These are phyloP conservation scores for Hansenula sp. DNA, from an alignment of 1,139 yeast genomes.

Conservation along the genomic window DNA sequence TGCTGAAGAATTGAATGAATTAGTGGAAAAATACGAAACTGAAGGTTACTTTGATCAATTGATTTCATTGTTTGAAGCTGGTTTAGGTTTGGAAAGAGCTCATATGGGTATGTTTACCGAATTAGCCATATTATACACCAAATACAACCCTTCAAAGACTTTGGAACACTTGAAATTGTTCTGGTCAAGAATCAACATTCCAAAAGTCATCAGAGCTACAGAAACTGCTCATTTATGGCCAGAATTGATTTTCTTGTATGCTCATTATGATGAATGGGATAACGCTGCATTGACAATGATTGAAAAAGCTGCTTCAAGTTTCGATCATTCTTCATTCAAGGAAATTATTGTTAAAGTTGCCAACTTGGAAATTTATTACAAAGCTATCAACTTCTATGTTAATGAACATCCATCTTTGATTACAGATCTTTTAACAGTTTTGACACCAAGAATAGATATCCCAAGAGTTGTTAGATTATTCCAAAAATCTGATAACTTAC, in stretches of 20 bases:
- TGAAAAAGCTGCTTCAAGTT: conserved; percentile 89
- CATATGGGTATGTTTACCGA: conserved; percentile 99
- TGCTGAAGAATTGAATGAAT: conserved; percentile 93
- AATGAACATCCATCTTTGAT: conserved; percentile 88
- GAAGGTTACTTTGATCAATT: conserved; percentile 91
- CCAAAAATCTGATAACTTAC: conserved; percentile 92
- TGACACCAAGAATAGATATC: conserved; percentile 90
- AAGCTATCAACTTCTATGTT: conserved; percentile 92
- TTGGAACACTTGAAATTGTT: conserved; percentile 96
- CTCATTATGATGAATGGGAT: conserved; percentile 99
- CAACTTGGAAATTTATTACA: conserved; percentile 93
- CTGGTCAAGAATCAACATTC: conserved; percentile 98
- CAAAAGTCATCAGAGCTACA: conserved; percentile 92
- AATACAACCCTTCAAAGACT: conserved; percentile 85
- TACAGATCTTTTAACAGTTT: conserved; percentile 78
- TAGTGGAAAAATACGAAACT: conserved; percentile 81
- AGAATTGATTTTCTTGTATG: conserved; percentile 90
- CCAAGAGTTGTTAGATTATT: conserved; percentile 95
- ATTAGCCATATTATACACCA: conserved; percentile 84
- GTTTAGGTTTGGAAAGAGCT: conserved; percentile 94
- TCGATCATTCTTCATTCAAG: conserved; percentile 91
- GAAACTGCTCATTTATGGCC: conserved; percentile 96
- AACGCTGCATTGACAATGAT: conserved; percentile 98
- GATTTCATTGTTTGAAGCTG: conserved; percentile 89
- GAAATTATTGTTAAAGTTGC: conserved; percentile 94